Base-by-base conservation (phyloP, 768 basidiomycete genomes). In the Suillus brevipes region DNA sequence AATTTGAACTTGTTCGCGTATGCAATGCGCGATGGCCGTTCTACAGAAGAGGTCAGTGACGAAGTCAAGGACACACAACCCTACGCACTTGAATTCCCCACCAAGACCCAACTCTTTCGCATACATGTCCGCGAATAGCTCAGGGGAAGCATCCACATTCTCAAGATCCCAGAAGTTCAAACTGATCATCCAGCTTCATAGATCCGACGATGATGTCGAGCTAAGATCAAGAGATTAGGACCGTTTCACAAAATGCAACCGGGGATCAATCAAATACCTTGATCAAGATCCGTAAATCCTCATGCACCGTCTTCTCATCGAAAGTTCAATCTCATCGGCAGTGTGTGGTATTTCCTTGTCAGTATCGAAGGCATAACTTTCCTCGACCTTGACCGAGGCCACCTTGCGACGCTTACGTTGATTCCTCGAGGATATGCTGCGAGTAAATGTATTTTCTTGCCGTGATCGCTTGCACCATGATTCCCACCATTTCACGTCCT, bases 21-120 rank as follows among this genome's bases (percentile, higher is more conserved):
- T 99, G 25, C 90, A 90, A 75, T 99, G 97, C 0, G 95, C 89
- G 66, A 99, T 93, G 28, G 95, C 95, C 16, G 96, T 98, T 74
- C 95, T 97, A 69, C n/a, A 62, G 36, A 60, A 3, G 20, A 36
- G 10, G 62, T 77, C 28, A 74, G 63, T 42, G n/a, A 49, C 28
- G 28, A 28, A 28, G 28, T 28, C 28, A 28, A 2, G 2, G 28
- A 28, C 28, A 28, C 28, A 28, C 28, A 28, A 3, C 28, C 28
- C 28, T 28, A 28, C 28, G 28, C 28, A 28, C 28, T 28, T 28
- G 28, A 28, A 28, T 28, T 28, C 28, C 28, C 28, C 28, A 28
- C 28, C 28, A 31, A 28, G 28, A 28, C 28, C 28, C 28, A 28
- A 28, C 28, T 28, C 28, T 28, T 28, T 28, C 28, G 28, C 28